Conservation (phyloP, 2,329 filamentous ascomycete species). For the Colletotrichum limetticola region DNA sequence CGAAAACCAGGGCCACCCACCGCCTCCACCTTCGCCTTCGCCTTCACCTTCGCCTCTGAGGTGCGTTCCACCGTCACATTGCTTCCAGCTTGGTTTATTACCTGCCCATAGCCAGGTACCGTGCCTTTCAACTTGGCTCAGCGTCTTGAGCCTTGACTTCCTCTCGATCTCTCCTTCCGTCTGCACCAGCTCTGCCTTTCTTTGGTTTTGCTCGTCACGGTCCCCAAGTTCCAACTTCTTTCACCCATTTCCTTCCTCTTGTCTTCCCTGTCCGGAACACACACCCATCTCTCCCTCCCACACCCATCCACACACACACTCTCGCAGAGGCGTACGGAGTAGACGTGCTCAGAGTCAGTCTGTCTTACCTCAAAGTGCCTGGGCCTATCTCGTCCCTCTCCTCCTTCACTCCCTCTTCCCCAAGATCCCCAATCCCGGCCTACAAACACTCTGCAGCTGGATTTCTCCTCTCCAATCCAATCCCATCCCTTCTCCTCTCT, state of each 20-base stretch:
- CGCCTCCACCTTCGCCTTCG: background rate
- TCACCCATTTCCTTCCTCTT: background rate
- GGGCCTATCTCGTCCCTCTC: conserved; percentile 22
- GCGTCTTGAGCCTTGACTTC: conserved; percentile 21
- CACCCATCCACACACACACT: background rate
- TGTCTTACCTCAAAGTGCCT: conserved; percentile 25
- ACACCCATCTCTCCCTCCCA: background rate
- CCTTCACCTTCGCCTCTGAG: no score
- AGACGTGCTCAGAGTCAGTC: conserved; percentile 2
- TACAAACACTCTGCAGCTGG: conserved; percentile 21
- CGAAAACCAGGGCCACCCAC: background rate
- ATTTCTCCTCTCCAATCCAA: conserved; percentile 18
- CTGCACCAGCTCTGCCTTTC: background rate
- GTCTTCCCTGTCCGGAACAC: background rate
- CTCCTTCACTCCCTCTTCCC: conserved; percentile 10
- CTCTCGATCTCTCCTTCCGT: background rate
- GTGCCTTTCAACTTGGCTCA: background rate
- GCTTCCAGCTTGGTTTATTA: conserved; percentile 13
- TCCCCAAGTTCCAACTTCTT: background rate
- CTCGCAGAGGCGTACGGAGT: background rate
- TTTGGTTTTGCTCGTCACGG: background rate
- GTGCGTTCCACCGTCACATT: no score
- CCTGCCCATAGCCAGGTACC: background rate
- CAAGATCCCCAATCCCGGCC: conserved; percentile 26
- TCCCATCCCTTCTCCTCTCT: conserved; percentile 18